Evolutionary conservation across 805 yeast genomes (phyloP).

Genomic region (Yarrowia deformans): DNA sequence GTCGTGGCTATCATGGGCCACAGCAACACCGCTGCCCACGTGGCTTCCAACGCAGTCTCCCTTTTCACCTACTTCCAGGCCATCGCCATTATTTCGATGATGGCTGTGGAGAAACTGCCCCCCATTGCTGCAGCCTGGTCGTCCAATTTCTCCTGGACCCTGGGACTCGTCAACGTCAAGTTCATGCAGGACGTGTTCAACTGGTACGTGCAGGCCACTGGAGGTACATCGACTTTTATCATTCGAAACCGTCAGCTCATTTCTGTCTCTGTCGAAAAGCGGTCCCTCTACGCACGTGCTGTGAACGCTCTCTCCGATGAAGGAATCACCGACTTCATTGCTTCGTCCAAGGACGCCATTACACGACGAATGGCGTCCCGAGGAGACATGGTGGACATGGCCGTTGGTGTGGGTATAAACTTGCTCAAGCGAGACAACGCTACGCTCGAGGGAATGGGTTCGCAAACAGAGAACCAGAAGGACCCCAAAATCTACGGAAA

Average conservation of each 20-base stretch:
- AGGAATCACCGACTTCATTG: conserved; percentile 5
- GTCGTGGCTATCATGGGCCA: conserved; percentile 87
- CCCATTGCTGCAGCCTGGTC: conserved; percentile 99
- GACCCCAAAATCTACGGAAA: conserved; percentile 64
- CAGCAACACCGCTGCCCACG: conserved; percentile 92
- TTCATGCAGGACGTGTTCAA: conserved; percentile 85
- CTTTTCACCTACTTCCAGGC: conserved; percentile 93
- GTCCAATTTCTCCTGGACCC: conserved; percentile 94
- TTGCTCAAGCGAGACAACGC: conserved; percentile 16
- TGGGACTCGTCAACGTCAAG: conserved; percentile 80
- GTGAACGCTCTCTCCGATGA: conserved; percentile 41
- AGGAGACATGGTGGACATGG: conserved; percentile 27
- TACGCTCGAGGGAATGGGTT: not conserved
- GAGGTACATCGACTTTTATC: conserved; percentile 83
- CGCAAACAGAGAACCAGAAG: conserved; percentile 59
- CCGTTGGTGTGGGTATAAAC: conserved; percentile 4
- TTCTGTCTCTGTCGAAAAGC: conserved; percentile 77
- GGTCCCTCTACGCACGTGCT: conserved; percentile 43
- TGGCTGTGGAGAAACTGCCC: conserved; percentile 90
- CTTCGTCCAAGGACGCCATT: conserved; percentile 27
- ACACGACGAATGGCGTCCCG: conserved; percentile 25
- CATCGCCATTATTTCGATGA: conserved; percentile 90
- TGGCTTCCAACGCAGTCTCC: conserved; percentile 94
- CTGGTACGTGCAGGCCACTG: conserved; percentile 96
- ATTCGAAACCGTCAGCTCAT: conserved; percentile 66